Base-by-base conservation (phyloP, 78 protist species). In the Monosiga brevicollis region DNA sequence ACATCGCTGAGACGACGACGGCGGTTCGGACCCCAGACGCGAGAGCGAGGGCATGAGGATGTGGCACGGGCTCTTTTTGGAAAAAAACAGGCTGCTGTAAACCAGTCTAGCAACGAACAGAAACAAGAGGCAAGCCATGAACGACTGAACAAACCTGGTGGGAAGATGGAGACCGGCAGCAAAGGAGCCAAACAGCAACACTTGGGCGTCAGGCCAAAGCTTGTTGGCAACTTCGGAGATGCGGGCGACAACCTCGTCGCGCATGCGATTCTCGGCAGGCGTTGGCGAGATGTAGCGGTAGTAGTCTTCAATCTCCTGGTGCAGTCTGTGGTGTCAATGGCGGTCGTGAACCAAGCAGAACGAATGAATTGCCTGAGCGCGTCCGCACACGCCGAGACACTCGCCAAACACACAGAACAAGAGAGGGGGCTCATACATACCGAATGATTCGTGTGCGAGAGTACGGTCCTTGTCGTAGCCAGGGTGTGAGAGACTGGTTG, bases 101-200 rank as follows among this genome's bases (percentile, higher is more conserved):
- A n/a, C n/a, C n/a, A n/a, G n/a, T n/a, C n/a, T n/a, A n/a, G n/a
- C n/a, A n/a, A 54, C 15, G 70, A 15, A 54, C 32, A 54, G 70
- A 54, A 15, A 15, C 32, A 54, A 54, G 70, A 54, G 9, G 70
- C 32, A 15, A 54, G 70, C 32, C 70, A 15, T 9, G 32, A n/a
- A n/a, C n/a, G n/a, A n/a, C n/a, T n/a, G n/a, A n/a, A n/a, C n/a
- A n/a, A n/a, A 75, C 80, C 70, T 39, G 25, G 83, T 41, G 6
- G 91, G 91, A 43, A 86, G 39, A 76, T 42, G 81, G 38, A 88
- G 85, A 23, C 83, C 79, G 3, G 86, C 75, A 11, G 34, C 62
- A 37, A 29, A 80, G 23, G 87, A 80, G 73, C 91, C 91, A 38
- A 85, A 85, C 25, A 49, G 54, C 1, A 49, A 2, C 15, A 84